Percentiles rank a stretch among this genome's conserved stretches.
These are phyloP conservation scores for Pseudogymnoascus sp. DNA, from an alignment of 2,329 filamentous ascomycete genomes.

Conservation along the genomic window DNA sequence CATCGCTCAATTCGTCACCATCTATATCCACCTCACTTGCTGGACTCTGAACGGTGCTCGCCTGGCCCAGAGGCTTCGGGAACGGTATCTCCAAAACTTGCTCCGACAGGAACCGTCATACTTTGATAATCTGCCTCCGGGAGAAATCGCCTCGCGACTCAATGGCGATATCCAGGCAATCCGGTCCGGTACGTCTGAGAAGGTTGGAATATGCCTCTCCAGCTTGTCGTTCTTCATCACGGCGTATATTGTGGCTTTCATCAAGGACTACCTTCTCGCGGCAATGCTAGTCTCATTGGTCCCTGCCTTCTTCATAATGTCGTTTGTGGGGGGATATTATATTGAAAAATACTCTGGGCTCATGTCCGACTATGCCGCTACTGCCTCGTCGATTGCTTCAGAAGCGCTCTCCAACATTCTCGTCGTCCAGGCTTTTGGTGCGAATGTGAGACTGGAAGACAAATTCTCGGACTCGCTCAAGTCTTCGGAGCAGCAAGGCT, in stretches of 20 bases:
- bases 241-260: conserved; percentile 51
- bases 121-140: conserved; percentile 45
- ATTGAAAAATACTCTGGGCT: conserved; percentile 35
- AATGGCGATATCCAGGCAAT: conserved; percentile 49
- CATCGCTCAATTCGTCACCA: conserved; percentile 52
- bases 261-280: conserved; percentile 45
- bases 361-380: conserved; percentile 38
- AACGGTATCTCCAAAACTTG: conserved; percentile 42
- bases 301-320: conserved; percentile 29
- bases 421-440: conserved; percentile 45
- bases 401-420: conserved; percentile 42
- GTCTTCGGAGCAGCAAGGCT: conserved; percentile 34
- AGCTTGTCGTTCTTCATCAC: conserved; percentile 49
- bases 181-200: conserved; percentile 50
- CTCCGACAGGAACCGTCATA: conserved; percentile 45
- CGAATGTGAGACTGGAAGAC: conserved; percentile 39
- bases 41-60: conserved; percentile 49
- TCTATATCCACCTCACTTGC: conserved; percentile 55
- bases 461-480: conserved; percentile 39
- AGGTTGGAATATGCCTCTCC: conserved; percentile 47
- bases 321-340: conserved; percentile 40
- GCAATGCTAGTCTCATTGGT: conserved; percentile 46
- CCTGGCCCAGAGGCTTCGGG: conserved; percentile 44
- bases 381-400: conserved; percentile 43
- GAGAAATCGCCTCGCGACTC: conserved; percentile 45